These are phyloP conservation scores for Euphorbia peplus DNA, from an alignment of 345 rosid species.

Conservation along the genomic window DNA sequence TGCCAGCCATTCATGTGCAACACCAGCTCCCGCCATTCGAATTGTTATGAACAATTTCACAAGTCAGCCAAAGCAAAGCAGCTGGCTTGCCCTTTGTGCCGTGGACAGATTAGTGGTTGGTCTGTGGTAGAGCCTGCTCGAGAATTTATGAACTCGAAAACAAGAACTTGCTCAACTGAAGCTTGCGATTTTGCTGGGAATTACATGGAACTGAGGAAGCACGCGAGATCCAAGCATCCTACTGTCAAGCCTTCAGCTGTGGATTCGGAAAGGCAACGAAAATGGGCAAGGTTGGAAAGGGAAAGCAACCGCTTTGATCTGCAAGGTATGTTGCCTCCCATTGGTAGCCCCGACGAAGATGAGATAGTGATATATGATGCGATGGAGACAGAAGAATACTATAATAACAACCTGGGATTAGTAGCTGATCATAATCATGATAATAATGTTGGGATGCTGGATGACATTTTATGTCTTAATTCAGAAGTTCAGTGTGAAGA, in stretches of 20 bases:
- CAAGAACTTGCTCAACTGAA: slow-evolving; percentile 46
- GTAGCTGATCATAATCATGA: too few species aligned
- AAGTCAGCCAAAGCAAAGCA: too few species aligned
- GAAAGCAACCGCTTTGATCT: background rate
- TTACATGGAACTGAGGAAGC: slow-evolving; percentile 53
- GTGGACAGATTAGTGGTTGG: slow-evolving; percentile 60
- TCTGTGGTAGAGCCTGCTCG: slow-evolving; percentile 65
- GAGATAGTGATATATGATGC: background rate
- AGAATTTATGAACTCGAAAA: slow-evolving; percentile 64
- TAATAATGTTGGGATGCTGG: too few species aligned
- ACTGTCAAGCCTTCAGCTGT: slow-evolving; percentile 33
- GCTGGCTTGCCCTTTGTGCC: slow-evolving; percentile 77
- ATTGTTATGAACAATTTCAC: slow-evolving; percentile 54
- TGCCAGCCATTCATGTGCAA: slow-evolving; percentile 73
- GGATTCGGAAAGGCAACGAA: slow-evolving; percentile 24
- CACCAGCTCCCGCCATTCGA: slow-evolving; percentile 65
- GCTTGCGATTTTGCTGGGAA: slow-evolving; percentile 50
- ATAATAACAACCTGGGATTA: too few species aligned
- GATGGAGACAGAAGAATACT: too few species aligned
- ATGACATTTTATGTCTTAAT: too few species aligned
- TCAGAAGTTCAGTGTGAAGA: background rate
- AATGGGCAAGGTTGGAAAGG: background rate
- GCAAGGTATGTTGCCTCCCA: background rate
- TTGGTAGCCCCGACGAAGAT: background rate
- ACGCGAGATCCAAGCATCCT: slow-evolving; percentile 57